phyloP scores from a whole-genome alignment of 306 rosid species.

The Trifolium pratense region DNA sequence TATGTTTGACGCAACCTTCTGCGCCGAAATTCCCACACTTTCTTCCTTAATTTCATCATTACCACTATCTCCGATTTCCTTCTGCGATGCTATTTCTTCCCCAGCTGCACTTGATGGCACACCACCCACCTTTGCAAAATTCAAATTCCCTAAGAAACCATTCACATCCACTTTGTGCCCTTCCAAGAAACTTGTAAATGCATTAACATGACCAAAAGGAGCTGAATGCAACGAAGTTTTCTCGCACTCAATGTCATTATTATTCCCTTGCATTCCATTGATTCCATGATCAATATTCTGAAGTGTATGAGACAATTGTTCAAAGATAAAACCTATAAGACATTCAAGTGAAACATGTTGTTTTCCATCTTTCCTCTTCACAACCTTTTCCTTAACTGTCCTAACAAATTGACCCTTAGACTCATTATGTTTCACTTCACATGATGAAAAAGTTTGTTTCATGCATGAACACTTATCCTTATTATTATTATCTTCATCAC shows the following conservation, averaged over 20 bases:
- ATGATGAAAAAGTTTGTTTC: constrained; percentile 56
- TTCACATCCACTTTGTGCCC: constrained; percentile 70
- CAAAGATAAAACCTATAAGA: constrained; percentile 75
- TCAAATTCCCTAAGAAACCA: constrained; percentile 86
- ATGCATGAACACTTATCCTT: constrained; percentile 50
- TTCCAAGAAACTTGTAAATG: constrained; percentile 63
- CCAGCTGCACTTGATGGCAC: constrained; percentile 73
- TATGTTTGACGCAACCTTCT: constrained; percentile 80
- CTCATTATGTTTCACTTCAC: constrained; percentile 63
- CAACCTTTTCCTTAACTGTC: constrained; percentile 43
- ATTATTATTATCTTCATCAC: constrained; percentile 51
- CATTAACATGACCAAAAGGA: constrained; percentile 62
- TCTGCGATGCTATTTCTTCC: constrained; percentile 69
- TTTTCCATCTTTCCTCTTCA: constrained; percentile 57
- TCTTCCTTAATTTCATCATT: constrained; percentile 62
- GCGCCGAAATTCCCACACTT: constrained; percentile 65
- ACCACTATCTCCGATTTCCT: constrained; percentile 61
- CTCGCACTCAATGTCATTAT: constrained; percentile 39
- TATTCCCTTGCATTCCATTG: constrained; percentile 42
- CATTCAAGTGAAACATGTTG: constrained; percentile 66
- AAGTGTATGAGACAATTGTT: constrained; percentile 69
- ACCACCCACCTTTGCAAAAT: constrained; percentile 91
- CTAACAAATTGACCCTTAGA: constrained; percentile 47
- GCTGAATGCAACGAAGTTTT: constrained; percentile 44
- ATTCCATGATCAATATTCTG: constrained; percentile 61